Percentiles rank a stretch among this genome's conserved stretches.
Conservation (phyloP, 805 yeast genomes). For the Metschnikowia sp. region DNA sequence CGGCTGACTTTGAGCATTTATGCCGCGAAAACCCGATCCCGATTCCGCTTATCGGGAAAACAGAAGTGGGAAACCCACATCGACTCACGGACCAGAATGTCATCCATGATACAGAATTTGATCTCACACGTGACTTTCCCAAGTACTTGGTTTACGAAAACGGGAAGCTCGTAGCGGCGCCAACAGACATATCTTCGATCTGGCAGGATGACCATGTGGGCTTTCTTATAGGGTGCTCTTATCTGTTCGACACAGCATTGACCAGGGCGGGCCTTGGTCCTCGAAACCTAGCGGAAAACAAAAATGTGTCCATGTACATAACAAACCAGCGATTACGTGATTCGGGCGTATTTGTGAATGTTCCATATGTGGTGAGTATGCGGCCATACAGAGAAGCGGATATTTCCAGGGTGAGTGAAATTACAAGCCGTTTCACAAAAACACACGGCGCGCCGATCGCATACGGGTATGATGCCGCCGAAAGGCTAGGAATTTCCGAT, state of each 20-base stretch:
- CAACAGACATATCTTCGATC: constrained; percentile 22
- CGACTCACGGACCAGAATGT: constrained; percentile 3
- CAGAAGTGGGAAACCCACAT: constrained; percentile 23
- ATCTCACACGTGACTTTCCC: constrained; percentile 34
- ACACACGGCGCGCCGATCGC: constrained; percentile 43
- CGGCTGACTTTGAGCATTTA: constrained; percentile 31
- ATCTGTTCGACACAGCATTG: constrained; percentile 37
- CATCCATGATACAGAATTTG: constrained; percentile 17
- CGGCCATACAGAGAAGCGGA: constrained; percentile 32
- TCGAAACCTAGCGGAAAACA: constrained; percentile 16
- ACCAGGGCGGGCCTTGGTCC: constrained; percentile 27
- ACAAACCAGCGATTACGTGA: constrained; percentile 16
- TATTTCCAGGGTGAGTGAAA: constrained; percentile 26
- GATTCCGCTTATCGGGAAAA: constrained; percentile 34
- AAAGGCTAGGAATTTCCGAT: constrained; percentile 32
- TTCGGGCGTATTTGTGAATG: constrained; percentile 28
- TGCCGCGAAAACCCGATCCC: constrained; percentile 39
- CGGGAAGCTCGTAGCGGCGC: constrained; percentile 24
- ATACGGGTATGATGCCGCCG: constrained; percentile 37
- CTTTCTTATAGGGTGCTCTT: constrained; percentile 42
- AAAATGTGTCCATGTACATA: constrained; percentile 14
- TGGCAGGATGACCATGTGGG: constrained; percentile 38
- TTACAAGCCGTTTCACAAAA: constrained; percentile 26
- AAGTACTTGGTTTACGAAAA: constrained; percentile 30
- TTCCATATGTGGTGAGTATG: constrained; percentile 41